Evolutionary conservation across 2,329 filamentous ascomycete genomes (phyloP).

Genomic region (Fusarium xyrophilum): DNA sequence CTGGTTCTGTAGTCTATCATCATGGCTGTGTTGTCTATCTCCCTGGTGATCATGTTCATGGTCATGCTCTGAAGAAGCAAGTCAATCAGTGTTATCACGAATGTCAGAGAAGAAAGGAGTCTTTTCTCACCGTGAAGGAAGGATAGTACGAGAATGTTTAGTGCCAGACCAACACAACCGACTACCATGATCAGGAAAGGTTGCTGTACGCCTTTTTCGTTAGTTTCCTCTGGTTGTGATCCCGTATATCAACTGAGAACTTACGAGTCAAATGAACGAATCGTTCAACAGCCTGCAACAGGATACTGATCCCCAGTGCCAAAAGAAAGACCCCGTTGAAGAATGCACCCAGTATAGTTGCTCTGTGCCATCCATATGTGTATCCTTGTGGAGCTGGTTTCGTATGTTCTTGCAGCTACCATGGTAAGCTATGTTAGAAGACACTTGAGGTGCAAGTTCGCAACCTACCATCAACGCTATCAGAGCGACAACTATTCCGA

Average conservation of each 20-base stretch:
- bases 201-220: slow-evolving; percentile 63
- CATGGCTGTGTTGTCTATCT: slow-evolving; percentile 19
- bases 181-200: slow-evolving; percentile 73
- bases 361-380: slow-evolving; percentile 78
- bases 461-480: slow-evolving; percentile 65
- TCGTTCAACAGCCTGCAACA: slow-evolving; percentile 75
- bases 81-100: background rate
- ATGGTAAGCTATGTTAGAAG: background rate
- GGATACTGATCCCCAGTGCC: slow-evolving; percentile 74
- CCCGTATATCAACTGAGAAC: slow-evolving; percentile 24
- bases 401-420: slow-evolving; percentile 62
- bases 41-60: slow-evolving; percentile 51
- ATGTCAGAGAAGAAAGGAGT: background rate
- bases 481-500: slow-evolving; percentile 72
- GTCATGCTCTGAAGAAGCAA: slow-evolving; percentile 40
- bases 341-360: slow-evolving; percentile 76
- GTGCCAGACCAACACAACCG: slow-evolving; percentile 68
- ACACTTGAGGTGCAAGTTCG: background rate
- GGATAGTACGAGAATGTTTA: slow-evolving; percentile 71
- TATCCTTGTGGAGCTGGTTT: slow-evolving; percentile 57
- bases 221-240: slow-evolving; percentile 14
- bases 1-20: slow-evolving; percentile 2
- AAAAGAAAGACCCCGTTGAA: slow-evolving; percentile 81
- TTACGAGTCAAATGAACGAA: slow-evolving; percentile 65
- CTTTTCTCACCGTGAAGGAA: slow-evolving; percentile 66